A percentile compares a stretch with the other conserved stretches of the same genome.
phyloP scores from a whole-genome alignment of 2,329 filamentous ascomycete genomes.

The Fusarium bulbicola region DNA sequence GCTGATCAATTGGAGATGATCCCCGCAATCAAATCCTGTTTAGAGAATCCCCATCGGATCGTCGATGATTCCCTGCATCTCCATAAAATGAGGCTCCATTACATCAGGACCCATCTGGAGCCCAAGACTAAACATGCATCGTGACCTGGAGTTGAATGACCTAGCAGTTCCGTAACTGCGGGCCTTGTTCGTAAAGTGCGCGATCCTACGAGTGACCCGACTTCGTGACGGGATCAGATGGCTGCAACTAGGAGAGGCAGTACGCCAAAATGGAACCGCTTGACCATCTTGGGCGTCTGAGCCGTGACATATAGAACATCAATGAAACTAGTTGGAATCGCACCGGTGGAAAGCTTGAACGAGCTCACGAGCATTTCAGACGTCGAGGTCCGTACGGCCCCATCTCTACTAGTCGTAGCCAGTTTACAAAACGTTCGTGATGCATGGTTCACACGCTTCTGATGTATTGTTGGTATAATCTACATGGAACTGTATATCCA shows the following conservation, averaged over 20 bases:
- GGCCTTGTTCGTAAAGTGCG: too few relatives aligned
- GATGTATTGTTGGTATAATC: background rate
- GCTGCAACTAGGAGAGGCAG: too few relatives aligned
- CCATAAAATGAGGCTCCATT: constrained; percentile 28
- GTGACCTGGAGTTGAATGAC: constrained; percentile 1
- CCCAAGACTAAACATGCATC: constrained; percentile 10
- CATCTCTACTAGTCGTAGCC: too few relatives aligned
- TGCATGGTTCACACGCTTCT: background rate
- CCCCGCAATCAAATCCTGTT: constrained; percentile 10
- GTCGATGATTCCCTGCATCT: constrained; percentile 8
- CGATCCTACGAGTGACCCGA: too few relatives aligned
- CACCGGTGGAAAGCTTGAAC: too few relatives aligned
- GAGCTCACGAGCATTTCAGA: background rate
- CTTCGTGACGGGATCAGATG: too few relatives aligned
- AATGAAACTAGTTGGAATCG: too few relatives aligned
- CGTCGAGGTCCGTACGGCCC: accelerated
- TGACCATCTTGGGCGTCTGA: too few relatives aligned
- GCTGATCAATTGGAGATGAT: background rate
- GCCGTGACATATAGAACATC: too few relatives aligned
- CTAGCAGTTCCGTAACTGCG: background rate
- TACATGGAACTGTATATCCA: too few relatives aligned
- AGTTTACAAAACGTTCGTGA: background rate
- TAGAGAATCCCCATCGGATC: constrained; percentile 9
- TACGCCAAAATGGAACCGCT: too few relatives aligned
- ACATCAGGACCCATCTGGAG: constrained; percentile 23